Percentiles rank a stretch among this genome's conserved stretches.
These are phyloP conservation scores for Diplodia scrobiculata DNA, from an alignment of 2,329 filamentous ascomycete genomes.

Conservation along the genomic window DNA sequence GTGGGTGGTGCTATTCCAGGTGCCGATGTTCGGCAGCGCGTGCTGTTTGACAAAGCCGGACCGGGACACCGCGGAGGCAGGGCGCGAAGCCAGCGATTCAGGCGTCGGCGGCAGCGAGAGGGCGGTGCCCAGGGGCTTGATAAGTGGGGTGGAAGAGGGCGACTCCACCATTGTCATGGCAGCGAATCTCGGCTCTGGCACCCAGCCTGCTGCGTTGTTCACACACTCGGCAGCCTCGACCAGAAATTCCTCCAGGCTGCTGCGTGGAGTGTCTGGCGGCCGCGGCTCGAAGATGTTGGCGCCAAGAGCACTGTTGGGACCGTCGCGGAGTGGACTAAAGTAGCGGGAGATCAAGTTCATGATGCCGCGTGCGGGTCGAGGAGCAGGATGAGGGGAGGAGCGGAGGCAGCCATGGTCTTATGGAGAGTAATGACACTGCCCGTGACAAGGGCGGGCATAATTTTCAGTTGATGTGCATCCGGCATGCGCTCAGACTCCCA, in stretches of 20 bases:
- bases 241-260: slow-evolving; percentile 17
- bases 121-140: slow-evolving; percentile 16
- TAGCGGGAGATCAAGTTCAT: slow-evolving; percentile 19
- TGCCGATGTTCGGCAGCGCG: slow-evolving; percentile 6
- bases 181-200: neutral
- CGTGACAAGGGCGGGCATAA: slow-evolving; percentile 7
- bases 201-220: neutral
- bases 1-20: neutral
- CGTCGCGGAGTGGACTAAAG: neutral
- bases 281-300: slow-evolving; percentile 23
- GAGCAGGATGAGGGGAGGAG: neutral
- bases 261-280: slow-evolving; percentile 9
- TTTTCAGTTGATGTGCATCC: slow-evolving; percentile 24
- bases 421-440: slow-evolving; percentile 3
- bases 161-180: slow-evolving; percentile 7
- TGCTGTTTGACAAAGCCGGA: slow-evolving; percentile 11
- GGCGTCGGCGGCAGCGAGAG: slow-evolving; percentile 3
- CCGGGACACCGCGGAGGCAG: neutral
- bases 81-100: slow-evolving; percentile 3
- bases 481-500: slow-evolving; percentile 18
- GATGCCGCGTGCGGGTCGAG: neutral
- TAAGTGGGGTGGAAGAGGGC: slow-evolving; percentile 13
- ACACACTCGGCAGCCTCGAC: slow-evolving; percentile 10
- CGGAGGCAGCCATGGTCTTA: neutral
- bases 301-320: neutral